Percentiles rank a stretch among this genome's conserved stretches.
Conservation (phyloP, 495 filamentous ascomycete genomes). For the Terfezia claveryi region DNA sequence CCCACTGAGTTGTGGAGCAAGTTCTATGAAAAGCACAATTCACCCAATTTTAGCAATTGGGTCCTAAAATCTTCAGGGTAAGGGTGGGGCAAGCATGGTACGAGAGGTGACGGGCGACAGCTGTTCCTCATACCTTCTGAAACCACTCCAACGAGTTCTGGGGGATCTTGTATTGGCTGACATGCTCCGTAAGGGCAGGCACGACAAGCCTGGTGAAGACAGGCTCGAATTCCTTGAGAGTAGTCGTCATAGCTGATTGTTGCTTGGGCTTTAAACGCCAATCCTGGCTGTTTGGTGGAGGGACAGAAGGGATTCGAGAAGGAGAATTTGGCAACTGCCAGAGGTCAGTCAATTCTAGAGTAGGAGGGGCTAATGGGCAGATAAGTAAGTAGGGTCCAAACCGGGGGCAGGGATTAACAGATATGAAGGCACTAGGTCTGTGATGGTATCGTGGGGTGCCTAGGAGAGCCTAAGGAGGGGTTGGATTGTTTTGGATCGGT, state of each 20-base stretch:
- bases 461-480: no score
- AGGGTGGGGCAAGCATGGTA: not conserved
- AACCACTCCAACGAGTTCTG: slow-evolving; percentile 70
- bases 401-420: no score
- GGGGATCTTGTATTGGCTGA: slow-evolving; percentile 59
- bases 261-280: no score
- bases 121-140: slow-evolving; percentile 37
- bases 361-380: no score
- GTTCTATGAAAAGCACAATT: slow-evolving; percentile 26
- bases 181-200: slow-evolving; percentile 46
- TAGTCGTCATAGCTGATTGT: slow-evolving; percentile 11
- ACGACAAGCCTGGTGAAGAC: slow-evolving; percentile 63
- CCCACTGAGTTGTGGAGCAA: slow-evolving; percentile 70
- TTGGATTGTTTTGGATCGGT: no score
- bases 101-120: not conserved
- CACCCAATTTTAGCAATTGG: slow-evolving; percentile 10
- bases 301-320: no score
- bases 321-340: no score
- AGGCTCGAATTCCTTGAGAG: slow-evolving; percentile 58
- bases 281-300: no score
- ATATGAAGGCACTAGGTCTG: no score
- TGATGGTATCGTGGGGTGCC: no score
- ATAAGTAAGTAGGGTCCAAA: no score
- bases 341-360: no score
- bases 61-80: not conserved